Conservation (phyloP, 139 green algal genomes). For the Mychonastes homosphaera region DNA sequence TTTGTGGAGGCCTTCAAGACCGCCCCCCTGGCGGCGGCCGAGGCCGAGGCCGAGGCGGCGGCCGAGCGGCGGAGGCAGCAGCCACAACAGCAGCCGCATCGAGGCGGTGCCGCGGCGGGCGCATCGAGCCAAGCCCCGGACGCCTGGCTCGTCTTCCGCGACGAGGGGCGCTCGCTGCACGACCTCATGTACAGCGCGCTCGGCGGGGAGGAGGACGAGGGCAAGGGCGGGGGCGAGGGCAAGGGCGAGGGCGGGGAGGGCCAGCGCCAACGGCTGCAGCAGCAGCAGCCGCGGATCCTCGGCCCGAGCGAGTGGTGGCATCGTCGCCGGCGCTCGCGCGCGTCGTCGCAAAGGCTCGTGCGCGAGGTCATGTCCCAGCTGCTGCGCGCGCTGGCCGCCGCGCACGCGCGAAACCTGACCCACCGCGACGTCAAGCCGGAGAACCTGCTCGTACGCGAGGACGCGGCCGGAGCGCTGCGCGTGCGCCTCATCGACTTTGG, state of each 20-base stretch:
- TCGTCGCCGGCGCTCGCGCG: conserved; percentile 11
- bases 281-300: conserved; percentile 20
- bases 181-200: conserved; percentile 49
- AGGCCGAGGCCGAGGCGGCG: background rate
- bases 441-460: conserved; percentile 47
- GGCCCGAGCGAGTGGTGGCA: conserved; percentile 49
- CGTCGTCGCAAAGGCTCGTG: conserved; percentile 20
- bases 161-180: conserved; percentile 61
- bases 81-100: background rate
- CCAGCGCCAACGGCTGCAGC: background rate
- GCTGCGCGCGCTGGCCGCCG: conserved; percentile 31
- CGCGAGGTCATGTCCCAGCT: conserved; percentile 42
- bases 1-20: conserved; percentile 13
- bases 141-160: background rate
- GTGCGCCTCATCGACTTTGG: conserved; percentile 69
- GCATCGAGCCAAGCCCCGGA: background rate
- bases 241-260: background rate
- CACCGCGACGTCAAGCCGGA: conserved; percentile 66
- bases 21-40: background rate
- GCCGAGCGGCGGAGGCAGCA: background rate
- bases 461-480: conserved; percentile 11
- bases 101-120: background rate
- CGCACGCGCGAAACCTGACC: conserved; percentile 48
- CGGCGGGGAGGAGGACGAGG: background rate
- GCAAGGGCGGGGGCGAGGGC: background rate